Evolutionary conservation across 805 yeast species (phyloP).

Genomic region (Myxozyma neglecta): DNA sequence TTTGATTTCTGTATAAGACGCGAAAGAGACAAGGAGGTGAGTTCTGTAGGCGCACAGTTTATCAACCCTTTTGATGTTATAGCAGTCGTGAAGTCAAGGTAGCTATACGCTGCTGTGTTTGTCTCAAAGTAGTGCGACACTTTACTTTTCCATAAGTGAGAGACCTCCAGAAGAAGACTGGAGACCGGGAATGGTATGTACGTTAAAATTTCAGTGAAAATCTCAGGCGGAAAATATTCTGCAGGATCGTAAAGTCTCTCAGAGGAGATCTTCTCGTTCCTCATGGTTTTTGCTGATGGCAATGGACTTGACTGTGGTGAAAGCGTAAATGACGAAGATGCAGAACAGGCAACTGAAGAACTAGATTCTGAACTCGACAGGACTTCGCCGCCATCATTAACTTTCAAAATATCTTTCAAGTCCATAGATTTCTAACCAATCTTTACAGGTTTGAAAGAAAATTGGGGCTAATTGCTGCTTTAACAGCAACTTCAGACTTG

Average conservation of each 20-base stretch:
- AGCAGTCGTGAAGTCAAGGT: conserved; percentile 8
- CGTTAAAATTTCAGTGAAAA: conserved; percentile 1
- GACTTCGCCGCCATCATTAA: no score
- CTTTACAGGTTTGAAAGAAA: no score
- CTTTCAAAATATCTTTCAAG: no score
- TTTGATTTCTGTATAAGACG: background rate
- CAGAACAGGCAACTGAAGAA: no score
- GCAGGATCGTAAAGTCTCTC: conserved; percentile 5
- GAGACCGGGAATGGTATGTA: conserved; percentile 3
- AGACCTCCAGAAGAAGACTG: background rate
- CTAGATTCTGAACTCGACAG: background rate
- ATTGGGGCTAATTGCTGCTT: no score
- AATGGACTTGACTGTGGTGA: background rate
- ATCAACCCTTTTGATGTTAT: background rate
- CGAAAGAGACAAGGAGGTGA: background rate
- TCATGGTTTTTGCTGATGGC: background rate
- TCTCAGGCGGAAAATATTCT: conserved; percentile 1
- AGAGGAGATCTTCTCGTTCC: background rate
- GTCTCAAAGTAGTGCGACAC: background rate
- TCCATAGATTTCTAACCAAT: no score
- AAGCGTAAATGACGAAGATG: background rate
- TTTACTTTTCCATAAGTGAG: background rate
- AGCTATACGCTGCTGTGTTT: conserved; percentile 6
- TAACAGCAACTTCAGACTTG: no score
- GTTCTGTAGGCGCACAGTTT: background rate